These are phyloP conservation scores for Aspergillus niger DNA, from an alignment of 2,329 filamentous ascomycete genomes.

Conservation along the genomic window DNA sequence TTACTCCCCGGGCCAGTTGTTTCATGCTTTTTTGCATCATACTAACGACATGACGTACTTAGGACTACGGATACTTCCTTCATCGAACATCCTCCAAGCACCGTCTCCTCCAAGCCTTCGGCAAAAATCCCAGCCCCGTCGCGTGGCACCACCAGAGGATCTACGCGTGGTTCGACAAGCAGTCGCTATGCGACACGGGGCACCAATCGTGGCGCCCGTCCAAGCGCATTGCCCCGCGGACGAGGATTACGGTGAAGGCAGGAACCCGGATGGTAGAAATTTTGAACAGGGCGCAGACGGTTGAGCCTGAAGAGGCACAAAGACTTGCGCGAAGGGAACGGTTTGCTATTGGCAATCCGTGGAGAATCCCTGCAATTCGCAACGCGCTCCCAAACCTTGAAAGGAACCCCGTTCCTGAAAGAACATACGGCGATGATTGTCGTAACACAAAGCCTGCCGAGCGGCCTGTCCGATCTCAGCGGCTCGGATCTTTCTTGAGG, in stretches of 20 bases:
- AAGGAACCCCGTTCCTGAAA: neutral
- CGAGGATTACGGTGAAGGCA: slow-evolving; percentile 39
- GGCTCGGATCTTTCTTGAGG: neutral
- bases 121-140: slow-evolving; percentile 33
- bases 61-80: slow-evolving; percentile 92
- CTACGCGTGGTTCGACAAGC: slow-evolving; percentile 26
- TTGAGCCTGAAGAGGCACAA: neutral
- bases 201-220: slow-evolving; percentile 32
- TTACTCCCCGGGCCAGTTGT: neutral
- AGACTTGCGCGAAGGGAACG: neutral
- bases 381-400: neutral
- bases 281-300: neutral
- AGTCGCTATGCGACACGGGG: slow-evolving; percentile 44
- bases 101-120: slow-evolving; percentile 50
- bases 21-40: neutral
- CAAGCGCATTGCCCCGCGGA: slow-evolving; percentile 44
- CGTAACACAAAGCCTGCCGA: neutral
- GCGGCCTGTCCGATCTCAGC: neutral
- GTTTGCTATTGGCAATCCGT: neutral
- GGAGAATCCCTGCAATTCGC: neutral
- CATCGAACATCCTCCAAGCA: slow-evolving; percentile 73
- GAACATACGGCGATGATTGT: neutral
- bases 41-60: slow-evolving; percentile 12
- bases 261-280: neutral
- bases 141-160: slow-evolving; percentile 25